These are phyloP conservation scores for Amyloporia xantha DNA, from an alignment of 768 basidiomycete species.

Conservation along the genomic window DNA sequence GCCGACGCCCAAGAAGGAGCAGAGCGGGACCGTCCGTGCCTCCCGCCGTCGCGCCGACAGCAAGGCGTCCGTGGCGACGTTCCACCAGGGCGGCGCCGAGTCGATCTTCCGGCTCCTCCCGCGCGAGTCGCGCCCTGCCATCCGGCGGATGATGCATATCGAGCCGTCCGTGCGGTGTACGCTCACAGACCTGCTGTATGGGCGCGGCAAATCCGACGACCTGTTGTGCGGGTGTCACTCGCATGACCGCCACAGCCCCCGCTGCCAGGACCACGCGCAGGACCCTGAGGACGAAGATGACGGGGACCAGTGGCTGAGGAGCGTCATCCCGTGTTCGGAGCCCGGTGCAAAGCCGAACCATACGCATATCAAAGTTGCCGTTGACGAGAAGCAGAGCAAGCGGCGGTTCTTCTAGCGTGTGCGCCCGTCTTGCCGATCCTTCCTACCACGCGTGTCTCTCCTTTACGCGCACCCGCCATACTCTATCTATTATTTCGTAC, in stretches of 20 bases:
- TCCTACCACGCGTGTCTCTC: not conserved
- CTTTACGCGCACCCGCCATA: slow-evolving; percentile 2
- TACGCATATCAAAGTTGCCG: slow-evolving; percentile 64
- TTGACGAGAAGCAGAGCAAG: slow-evolving; percentile 70
- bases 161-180: slow-evolving; percentile 89
- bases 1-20: slow-evolving; percentile 9
- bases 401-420: slow-evolving; percentile 60
- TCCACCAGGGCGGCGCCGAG: slow-evolving; percentile 69
- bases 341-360: slow-evolving; percentile 44
- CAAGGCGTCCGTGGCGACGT: slow-evolving; percentile 48
- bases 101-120: slow-evolving; percentile 96
- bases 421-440: not conserved
- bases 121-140: slow-evolving; percentile 81
- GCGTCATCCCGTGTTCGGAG: slow-evolving; percentile 60
- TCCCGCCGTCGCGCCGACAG: slow-evolving; percentile 26
- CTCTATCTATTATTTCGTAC: too few relatives aligned
- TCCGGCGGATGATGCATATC: slow-evolving; percentile 90
- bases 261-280: slow-evolving; percentile 58
- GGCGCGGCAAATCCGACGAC: slow-evolving; percentile 65
- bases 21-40: slow-evolving; percentile 9
- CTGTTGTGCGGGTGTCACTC: slow-evolving; percentile 75
- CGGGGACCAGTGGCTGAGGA: slow-evolving; percentile 85
- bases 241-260: slow-evolving; percentile 37
- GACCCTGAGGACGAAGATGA: slow-evolving; percentile 66
- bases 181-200: slow-evolving; percentile 83